A percentile compares a stretch with the other conserved stretches of the same genome.
Evolutionary conservation across 441 rosid species (phyloP).

Genomic region (Corymbia calophylla): DNA sequence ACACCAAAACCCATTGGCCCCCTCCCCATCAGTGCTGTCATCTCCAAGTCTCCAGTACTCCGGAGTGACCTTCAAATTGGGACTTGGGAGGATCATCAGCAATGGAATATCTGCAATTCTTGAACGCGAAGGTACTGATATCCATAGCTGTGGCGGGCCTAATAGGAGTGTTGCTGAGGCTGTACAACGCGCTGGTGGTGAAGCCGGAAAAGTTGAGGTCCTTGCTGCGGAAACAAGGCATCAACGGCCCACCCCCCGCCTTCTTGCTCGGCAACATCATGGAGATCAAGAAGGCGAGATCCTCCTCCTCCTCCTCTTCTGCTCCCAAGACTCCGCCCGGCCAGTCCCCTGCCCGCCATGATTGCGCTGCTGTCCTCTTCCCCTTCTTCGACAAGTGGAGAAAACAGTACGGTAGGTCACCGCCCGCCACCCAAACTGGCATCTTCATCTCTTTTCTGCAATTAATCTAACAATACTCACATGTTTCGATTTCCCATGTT

Average conservation of each 20-base stretch:
- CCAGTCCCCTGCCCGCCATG: conserved; percentile 11
- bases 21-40: not conserved
- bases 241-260: conserved; percentile 27
- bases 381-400: conserved; percentile 43
- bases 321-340: not conserved
- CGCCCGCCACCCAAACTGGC: not conserved
- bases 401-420: conserved; percentile 20
- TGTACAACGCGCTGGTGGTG: conserved; percentile 9
- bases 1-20: not conserved
- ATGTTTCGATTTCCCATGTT: not conserved
- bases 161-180: conserved; percentile 1
- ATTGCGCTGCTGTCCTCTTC: conserved; percentile 24
- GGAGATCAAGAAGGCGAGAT: conserved; percentile 22
- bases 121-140: not conserved
- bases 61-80: not conserved
- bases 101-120: not conserved
- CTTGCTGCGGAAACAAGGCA: conserved; percentile 27
- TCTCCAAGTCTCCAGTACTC: not conserved
- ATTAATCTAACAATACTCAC: not conserved
- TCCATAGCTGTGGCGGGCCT: not conserved
- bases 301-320: not conserved
- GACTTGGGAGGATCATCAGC: not conserved
- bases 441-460: not conserved
- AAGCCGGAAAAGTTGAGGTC: conserved; percentile 23
- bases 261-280: conserved; percentile 30